Percentiles rank a stretch among this genome's conserved stretches.
Evolutionary conservation across 2,329 filamentous ascomycete genomes (phyloP).

Genomic region (Curvularia lunata): DNA sequence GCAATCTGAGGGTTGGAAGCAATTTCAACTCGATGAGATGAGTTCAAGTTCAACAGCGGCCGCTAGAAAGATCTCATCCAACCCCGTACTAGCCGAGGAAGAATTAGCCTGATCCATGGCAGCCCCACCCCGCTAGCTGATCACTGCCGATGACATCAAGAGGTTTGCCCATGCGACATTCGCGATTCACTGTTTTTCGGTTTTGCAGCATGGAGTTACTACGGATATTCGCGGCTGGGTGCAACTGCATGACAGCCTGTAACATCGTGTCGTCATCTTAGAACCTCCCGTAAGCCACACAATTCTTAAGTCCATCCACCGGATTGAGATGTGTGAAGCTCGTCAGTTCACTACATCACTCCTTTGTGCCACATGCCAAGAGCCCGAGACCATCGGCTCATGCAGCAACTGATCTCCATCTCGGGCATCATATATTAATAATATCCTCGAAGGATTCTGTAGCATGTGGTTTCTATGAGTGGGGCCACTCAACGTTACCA

Average conservation of each 20-base stretch:
- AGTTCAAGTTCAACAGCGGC: neutral
- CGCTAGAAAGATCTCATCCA: neutral
- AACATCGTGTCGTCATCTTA: neutral
- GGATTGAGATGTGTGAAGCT: neutral
- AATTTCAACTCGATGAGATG: neutral
- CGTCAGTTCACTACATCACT: neutral
- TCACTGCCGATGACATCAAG: neutral
- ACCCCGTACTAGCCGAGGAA: neutral
- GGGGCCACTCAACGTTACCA: neutral
- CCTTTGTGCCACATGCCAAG: neutral
- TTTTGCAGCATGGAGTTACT: neutral
- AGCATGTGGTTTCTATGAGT: neutral
- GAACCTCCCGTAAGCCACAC: neutral
- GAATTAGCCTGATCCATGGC: neutral
- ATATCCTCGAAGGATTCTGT: neutral
- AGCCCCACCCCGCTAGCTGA: neutral
- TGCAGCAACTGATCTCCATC: neutral
- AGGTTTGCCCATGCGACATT: neutral
- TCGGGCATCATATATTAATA: neutral
- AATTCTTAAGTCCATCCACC: neutral
- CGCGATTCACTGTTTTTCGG: neutral
- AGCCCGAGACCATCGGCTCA: neutral
- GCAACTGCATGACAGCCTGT: neutral
- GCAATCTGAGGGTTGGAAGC: neutral
- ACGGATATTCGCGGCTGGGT: neutral